Evolutionary conservation across 1,139 yeast genomes (phyloP).

Genomic region (Candida tunisiensis): DNA sequence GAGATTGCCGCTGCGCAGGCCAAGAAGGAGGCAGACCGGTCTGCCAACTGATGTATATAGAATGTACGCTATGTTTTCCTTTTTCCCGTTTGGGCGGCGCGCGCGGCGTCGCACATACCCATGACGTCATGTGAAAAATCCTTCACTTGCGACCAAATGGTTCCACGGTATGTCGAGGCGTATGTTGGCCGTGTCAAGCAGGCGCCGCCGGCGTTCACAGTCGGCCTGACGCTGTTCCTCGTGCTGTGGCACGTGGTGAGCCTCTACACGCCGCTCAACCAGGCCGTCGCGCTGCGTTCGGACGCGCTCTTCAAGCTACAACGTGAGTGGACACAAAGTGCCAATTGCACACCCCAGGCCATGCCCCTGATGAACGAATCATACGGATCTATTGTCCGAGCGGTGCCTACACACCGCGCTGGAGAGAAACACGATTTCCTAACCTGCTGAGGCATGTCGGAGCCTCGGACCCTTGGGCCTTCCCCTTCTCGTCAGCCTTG

Average conservation of each 20-base stretch:
- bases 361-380: too few relatives aligned
- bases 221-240: conserved; percentile 44
- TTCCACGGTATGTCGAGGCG: too few relatives aligned
- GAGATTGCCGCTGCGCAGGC: conserved; percentile 59
- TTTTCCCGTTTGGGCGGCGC: neutral
- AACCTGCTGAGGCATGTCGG: too few relatives aligned
- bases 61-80: neutral
- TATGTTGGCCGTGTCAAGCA: too few relatives aligned
- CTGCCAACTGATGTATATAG: conserved; percentile 7
- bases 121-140: too few relatives aligned
- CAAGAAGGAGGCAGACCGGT: conserved; percentile 28
- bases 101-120: neutral
- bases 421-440: too few relatives aligned
- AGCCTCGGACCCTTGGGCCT: neutral
- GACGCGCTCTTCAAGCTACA: conserved; percentile 39
- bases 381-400: too few relatives aligned
- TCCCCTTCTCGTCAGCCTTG: neutral
- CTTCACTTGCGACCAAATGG: too few relatives aligned
- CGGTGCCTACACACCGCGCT: too few relatives aligned
- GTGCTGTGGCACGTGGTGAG: conserved; percentile 24
- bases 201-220: conserved; percentile 46
- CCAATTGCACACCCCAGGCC: neutral
- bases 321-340: conserved; percentile 8
- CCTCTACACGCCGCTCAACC: conserved; percentile 17
- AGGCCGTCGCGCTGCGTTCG: conserved; percentile 32